Conservation (phyloP, 352 stramenopile genomes). For the Phytopythium chamaehyphon region DNA sequence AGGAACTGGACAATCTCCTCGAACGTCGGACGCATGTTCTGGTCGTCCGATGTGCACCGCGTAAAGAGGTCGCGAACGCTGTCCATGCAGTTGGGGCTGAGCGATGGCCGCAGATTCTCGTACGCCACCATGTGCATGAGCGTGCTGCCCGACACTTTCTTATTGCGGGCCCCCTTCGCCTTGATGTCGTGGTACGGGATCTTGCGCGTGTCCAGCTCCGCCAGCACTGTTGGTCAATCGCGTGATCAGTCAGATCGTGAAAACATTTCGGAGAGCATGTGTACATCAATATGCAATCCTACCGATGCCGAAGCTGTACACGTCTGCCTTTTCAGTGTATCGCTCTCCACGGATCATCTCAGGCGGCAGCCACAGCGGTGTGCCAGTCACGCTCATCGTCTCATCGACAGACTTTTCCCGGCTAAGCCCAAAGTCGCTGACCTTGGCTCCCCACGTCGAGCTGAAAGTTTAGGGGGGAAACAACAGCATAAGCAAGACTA, state of each 20-base stretch:
- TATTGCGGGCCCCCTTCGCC: slow-evolving; percentile 74
- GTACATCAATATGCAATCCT: slow-evolving; percentile 11
- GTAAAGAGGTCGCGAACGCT: slow-evolving; percentile 78
- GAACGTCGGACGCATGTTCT: slow-evolving; percentile 72
- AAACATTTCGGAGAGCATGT: too few species aligned
- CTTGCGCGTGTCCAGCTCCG: slow-evolving; percentile 81
- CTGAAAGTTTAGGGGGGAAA: slow-evolving; percentile 21
- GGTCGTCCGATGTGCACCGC: slow-evolving; percentile 76
- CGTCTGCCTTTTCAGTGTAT: slow-evolving; percentile 86
- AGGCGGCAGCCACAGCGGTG: slow-evolving; percentile 77
- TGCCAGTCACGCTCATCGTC: slow-evolving; percentile 91
- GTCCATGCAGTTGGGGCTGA: slow-evolving; percentile 82
- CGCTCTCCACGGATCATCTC: slow-evolving; percentile 88
- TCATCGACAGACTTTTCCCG: slow-evolving; percentile 94
- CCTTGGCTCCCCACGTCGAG: slow-evolving; percentile 89
- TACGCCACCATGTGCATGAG: slow-evolving; percentile 91
- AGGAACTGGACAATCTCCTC: slow-evolving; percentile 84
- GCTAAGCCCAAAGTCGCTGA: slow-evolving; percentile 97
- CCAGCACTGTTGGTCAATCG: slow-evolving; percentile 43
- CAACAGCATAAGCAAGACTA: too few species aligned
- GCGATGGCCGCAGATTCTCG: slow-evolving; percentile 77
- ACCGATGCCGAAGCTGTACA: slow-evolving; percentile 88
- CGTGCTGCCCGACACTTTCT: slow-evolving; percentile 81
- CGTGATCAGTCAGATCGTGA: neutral
- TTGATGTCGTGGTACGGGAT: slow-evolving; percentile 89